phyloP scores from a whole-genome alignment of 208 protist species.

The Trichomonas tenax region DNA sequence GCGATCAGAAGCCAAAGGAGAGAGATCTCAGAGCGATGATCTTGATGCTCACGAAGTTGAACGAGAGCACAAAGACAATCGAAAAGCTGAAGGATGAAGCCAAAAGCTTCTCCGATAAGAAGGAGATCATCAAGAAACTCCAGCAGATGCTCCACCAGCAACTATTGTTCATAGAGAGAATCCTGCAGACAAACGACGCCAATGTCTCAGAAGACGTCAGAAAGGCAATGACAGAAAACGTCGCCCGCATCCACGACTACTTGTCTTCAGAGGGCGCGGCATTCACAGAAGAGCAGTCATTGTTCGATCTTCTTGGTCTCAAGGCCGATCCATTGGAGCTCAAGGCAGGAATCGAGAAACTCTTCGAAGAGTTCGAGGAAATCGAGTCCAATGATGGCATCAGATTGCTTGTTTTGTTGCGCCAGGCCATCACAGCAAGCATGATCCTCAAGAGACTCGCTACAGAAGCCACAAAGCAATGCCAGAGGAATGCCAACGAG shows the following conservation, averaged over 20 bases:
- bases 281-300: background rate
- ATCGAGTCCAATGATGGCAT: background rate
- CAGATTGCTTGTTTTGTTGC: background rate
- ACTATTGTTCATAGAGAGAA: background rate
- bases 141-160: background rate
- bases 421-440: background rate
- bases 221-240: background rate
- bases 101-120: background rate
- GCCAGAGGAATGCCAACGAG: background rate
- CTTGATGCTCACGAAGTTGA: background rate
- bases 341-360: background rate
- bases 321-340: background rate
- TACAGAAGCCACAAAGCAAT: background rate
- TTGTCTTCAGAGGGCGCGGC: background rate
- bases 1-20: background rate
- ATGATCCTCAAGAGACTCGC: background rate
- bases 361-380: background rate
- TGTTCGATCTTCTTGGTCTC: background rate
- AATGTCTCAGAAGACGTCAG: background rate
- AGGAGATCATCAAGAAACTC: background rate
- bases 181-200: background rate
- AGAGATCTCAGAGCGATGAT: background rate
- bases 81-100: background rate
- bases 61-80: background rate
- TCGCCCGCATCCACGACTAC: background rate